Evolutionary conservation across 805 yeast genomes (phyloP).

Genomic region (Ogataea methanolica): DNA sequence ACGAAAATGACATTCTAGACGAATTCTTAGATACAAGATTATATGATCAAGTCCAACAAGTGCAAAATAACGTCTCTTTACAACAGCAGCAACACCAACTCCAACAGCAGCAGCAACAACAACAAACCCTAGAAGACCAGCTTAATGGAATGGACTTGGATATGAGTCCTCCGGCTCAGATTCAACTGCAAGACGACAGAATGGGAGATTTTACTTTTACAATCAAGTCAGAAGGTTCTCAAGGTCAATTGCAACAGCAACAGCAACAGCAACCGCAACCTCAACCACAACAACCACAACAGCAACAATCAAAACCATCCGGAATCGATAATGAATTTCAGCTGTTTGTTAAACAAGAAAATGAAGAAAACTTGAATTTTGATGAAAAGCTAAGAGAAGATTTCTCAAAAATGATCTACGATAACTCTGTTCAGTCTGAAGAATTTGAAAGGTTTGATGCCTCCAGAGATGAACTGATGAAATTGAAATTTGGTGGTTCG

Average conservation of each 20-base stretch:
- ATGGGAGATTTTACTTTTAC: too few relatives aligned
- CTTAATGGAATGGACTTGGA: not conserved
- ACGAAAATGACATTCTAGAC: conserved; percentile 47
- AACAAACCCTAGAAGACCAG: not conserved
- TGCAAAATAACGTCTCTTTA: not conserved
- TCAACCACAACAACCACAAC: conserved; percentile 1
- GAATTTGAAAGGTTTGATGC: conserved; percentile 34
- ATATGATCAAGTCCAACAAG: conserved; percentile 31
- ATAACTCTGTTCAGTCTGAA: conserved; percentile 10
- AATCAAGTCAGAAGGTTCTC: too few relatives aligned
- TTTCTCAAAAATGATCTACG: not conserved
- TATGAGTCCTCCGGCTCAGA: too few relatives aligned
- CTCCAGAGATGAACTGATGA: conserved; percentile 46
- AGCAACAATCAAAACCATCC: not conserved
- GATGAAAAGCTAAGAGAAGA: conserved; percentile 4
- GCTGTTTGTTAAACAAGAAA: conserved; percentile 11
- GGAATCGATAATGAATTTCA: not conserved
- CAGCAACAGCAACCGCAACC: conserved; percentile 1
- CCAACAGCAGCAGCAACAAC: not conserved
- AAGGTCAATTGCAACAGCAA: not conserved
- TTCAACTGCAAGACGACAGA: too few relatives aligned
- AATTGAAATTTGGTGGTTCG: conserved; percentile 47
- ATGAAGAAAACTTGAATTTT: conserved; percentile 7
- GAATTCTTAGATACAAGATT: conserved; percentile 53
- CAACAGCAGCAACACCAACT: conserved; percentile 3